A percentile compares a stretch with the other conserved stretches of the same genome.
These are phyloP conservation scores for Ganoderma meredithae DNA, from an alignment of 1,284 basidiomycete species.

Conservation along the genomic window DNA sequence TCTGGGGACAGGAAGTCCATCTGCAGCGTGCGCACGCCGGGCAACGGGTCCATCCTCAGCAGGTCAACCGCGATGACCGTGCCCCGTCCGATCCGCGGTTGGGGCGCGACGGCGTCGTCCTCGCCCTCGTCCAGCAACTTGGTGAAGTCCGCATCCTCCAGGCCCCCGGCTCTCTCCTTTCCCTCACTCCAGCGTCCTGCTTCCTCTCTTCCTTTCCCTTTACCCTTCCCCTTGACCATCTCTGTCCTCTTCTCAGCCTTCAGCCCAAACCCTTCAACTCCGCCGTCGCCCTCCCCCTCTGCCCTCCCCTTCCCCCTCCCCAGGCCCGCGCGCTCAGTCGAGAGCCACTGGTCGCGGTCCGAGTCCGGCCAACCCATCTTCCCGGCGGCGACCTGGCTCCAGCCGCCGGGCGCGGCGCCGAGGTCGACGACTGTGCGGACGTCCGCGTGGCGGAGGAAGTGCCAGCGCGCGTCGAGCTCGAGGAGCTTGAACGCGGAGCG, in stretches of 20 bases:
- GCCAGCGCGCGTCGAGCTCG: slow-evolving; percentile 66
- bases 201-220: slow-evolving; percentile 4
- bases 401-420: slow-evolving; percentile 88
- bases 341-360: slow-evolving; percentile 6
- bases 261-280: slow-evolving; percentile 19
- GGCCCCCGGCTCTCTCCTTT: background rate
- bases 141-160: slow-evolving; percentile 18
- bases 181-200: slow-evolving; percentile 16
- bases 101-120: background rate
- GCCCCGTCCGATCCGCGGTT: slow-evolving; percentile 47
- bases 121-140: slow-evolving; percentile 22
- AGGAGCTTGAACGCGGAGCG: slow-evolving; percentile 88
- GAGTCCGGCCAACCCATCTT: slow-evolving; percentile 48
- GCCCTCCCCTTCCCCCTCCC: slow-evolving; percentile 17
- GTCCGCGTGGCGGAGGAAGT: slow-evolving; percentile 60
- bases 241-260: slow-evolving; percentile 20
- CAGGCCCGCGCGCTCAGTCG: background rate
- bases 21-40: slow-evolving; percentile 72
- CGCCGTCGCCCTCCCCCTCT: background rate
- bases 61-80: slow-evolving; percentile 80
- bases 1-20: slow-evolving; percentile 77
- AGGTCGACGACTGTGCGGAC: slow-evolving; percentile 79
- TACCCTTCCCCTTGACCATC: background rate
- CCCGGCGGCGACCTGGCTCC: slow-evolving; percentile 83
- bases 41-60: slow-evolving; percentile 70